These are phyloP conservation scores for Crucihimalaya himalaica DNA, from an alignment of 345 rosid genomes.

Conservation along the genomic window DNA sequence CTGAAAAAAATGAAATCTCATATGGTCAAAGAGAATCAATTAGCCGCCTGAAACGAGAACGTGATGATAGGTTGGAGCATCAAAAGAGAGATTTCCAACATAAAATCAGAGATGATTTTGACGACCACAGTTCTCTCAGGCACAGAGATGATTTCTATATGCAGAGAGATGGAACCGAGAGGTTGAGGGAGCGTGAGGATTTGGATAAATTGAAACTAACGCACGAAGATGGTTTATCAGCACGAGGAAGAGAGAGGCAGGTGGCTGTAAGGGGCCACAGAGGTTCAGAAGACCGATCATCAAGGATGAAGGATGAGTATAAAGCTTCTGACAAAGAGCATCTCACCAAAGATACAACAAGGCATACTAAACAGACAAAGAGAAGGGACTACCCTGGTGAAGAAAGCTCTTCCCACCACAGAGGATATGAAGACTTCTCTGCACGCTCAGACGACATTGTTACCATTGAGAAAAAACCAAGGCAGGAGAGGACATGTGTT, in stretches of 20 bases:
- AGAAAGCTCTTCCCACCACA: slow-evolving; percentile 56
- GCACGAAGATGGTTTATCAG: slow-evolving; percentile 61
- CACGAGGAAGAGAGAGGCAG: slow-evolving; percentile 72
- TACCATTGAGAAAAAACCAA: slow-evolving; percentile 65
- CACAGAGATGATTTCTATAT: slow-evolving; percentile 73
- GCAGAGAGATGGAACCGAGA: slow-evolving; percentile 72
- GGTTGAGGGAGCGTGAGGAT: slow-evolving; percentile 75
- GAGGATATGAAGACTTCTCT: slow-evolving; percentile 66
- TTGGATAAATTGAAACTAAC: slow-evolving; percentile 51
- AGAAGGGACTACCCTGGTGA: slow-evolving; percentile 69
- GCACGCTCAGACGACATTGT: slow-evolving; percentile 52
- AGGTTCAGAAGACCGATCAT: slow-evolving; percentile 71
- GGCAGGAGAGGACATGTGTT: slow-evolving; percentile 65
- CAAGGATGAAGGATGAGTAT: slow-evolving; percentile 63
- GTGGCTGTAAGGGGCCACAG: slow-evolving; percentile 57
- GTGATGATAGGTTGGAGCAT: slow-evolving; percentile 67
- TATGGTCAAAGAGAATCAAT: slow-evolving; percentile 64
- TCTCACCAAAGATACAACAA: slow-evolving; percentile 58
- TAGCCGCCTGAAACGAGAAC: slow-evolving; percentile 73
- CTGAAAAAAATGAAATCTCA: slow-evolving; percentile 62
- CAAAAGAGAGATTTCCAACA: slow-evolving; percentile 76
- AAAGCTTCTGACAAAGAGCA: slow-evolving; percentile 70
- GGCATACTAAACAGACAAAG: slow-evolving; percentile 67
- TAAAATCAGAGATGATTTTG: slow-evolving; percentile 70
- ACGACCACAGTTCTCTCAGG: slow-evolving; percentile 68